Percentiles rank a stretch among this genome's conserved stretches.
These are phyloP conservation scores for Besnoitia besnoiti DNA, from an alignment of 169 alveolate genomes.

Conservation along the genomic window DNA sequence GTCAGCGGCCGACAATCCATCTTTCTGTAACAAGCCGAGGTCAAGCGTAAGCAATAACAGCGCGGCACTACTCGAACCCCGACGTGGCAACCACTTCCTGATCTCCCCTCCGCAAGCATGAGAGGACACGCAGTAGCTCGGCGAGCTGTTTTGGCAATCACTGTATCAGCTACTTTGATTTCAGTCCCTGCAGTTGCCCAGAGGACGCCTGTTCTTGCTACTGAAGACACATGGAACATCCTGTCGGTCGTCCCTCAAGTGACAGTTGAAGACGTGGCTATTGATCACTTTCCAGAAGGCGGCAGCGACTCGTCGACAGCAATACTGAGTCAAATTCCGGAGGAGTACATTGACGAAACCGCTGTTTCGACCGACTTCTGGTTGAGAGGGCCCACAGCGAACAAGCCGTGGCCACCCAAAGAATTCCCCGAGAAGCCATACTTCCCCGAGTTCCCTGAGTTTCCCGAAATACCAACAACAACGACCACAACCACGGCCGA, in stretches of 20 bases:
- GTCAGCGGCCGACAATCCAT: too few relatives aligned
- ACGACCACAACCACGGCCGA: background rate
- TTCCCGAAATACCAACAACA: background rate
- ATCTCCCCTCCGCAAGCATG: background rate
- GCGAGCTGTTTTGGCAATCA: background rate
- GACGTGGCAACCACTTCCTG: too few relatives aligned
- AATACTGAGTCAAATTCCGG: background rate
- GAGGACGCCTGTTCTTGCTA: background rate
- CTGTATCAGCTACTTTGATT: background rate
- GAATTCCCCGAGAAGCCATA: background rate
- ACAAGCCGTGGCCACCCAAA: background rate
- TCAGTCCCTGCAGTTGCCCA: background rate
- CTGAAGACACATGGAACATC: background rate
- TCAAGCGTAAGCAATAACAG: too few relatives aligned
- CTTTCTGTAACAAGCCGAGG: too few relatives aligned
- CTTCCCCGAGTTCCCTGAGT: background rate
- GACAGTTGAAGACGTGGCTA: background rate
- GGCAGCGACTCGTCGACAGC: background rate
- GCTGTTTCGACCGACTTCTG: background rate
- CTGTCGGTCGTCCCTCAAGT: background rate
- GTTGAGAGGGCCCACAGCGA: background rate
- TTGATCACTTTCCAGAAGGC: too few relatives aligned
- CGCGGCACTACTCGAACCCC: too few relatives aligned
- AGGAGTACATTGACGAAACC: background rate
- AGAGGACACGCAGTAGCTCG: background rate